These are phyloP conservation scores for Novymonas esmeraldas DNA, from an alignment of 208 protist species.

Conservation along the genomic window DNA sequence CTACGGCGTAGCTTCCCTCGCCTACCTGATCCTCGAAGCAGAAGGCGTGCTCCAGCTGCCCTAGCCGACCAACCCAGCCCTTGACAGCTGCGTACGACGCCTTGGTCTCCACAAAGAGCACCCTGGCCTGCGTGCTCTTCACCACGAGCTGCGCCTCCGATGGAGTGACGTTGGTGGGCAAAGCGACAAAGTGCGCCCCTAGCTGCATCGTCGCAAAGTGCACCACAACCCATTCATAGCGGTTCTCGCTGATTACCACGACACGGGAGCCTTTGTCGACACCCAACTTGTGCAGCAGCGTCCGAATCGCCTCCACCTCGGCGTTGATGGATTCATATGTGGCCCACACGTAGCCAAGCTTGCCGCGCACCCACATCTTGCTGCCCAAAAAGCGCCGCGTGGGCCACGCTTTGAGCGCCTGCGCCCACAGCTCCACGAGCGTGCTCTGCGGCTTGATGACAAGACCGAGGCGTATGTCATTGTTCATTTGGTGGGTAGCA, in stretches of 20 bases:
- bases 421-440: conserved; percentile 85
- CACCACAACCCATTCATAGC: conserved; percentile 92
- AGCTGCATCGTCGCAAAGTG: conserved; percentile 90
- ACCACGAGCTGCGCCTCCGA: conserved; percentile 84
- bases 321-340: conserved; percentile 89
- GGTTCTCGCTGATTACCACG: conserved; percentile 91
- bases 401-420: conserved; percentile 84
- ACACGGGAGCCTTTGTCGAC: conserved; percentile 83
- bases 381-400: conserved; percentile 81
- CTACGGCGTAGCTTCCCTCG: conserved; percentile 87
- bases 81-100: conserved; percentile 77
- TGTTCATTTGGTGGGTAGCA: conserved; percentile 60
- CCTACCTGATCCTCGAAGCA: conserved; percentile 90
- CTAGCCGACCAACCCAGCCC: conserved; percentile 82
- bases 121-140: conserved; percentile 83
- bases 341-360: conserved; percentile 88
- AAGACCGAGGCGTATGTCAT: conserved; percentile 75
- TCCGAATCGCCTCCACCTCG: conserved; percentile 84
- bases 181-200: conserved; percentile 85
- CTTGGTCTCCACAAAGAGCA: conserved; percentile 87
- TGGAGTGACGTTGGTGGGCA: conserved; percentile 91
- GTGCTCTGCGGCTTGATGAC: conserved; percentile 91
- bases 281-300: conserved; percentile 80
- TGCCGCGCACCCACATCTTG: conserved; percentile 91
- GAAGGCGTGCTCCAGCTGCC: conserved; percentile 79